A percentile compares a stretch with the other conserved stretches of the same genome.
phyloP scores from a whole-genome alignment of 2,329 filamentous ascomycete species.

The Thelonectria discophora region DNA sequence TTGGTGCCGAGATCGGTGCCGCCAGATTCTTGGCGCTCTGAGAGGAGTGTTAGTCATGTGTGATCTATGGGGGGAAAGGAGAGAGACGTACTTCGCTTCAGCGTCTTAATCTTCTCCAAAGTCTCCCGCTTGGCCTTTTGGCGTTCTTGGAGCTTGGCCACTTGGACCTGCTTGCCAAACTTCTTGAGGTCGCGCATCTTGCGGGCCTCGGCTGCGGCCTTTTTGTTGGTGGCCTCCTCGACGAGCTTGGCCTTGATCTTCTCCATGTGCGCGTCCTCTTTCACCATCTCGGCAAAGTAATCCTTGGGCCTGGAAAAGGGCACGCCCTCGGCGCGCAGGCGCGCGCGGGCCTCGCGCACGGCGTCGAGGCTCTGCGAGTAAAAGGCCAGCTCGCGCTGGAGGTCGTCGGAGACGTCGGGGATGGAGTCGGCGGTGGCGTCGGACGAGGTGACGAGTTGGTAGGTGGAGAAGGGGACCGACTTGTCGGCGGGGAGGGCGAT shows the following conservation, averaged over 20 bases:
- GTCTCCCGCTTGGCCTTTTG: conserved; percentile 92
- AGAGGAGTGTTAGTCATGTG: conserved; percentile 27
- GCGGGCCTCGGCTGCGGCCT: conserved; percentile 88
- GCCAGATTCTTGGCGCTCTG: conserved; percentile 82
- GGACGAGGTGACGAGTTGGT: conserved; percentile 78
- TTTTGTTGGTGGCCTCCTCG: conserved; percentile 91
- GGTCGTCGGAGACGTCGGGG: conserved; percentile 86
- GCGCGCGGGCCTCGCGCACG: conserved; percentile 74
- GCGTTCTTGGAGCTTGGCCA: conserved; percentile 94
- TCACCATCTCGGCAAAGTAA: conserved; percentile 99
- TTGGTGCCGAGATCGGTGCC: conserved; percentile 69
- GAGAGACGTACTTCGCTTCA: conserved; percentile 87
- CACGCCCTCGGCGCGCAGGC: conserved; percentile 82
- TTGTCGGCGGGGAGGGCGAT: conserved; percentile 73
- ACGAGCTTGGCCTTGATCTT: conserved; percentile 93
- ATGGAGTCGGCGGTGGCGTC: conserved; percentile 73
- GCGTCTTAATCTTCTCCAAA: conserved; percentile 90
- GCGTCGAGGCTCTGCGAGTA: conserved; percentile 89
- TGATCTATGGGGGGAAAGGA: conserved; percentile 8
- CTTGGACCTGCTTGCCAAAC: conserved; percentile 98
- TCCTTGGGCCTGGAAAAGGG: conserved; percentile 90
- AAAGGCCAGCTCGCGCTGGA: conserved; percentile 91
- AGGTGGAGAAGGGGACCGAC: conserved; percentile 79
- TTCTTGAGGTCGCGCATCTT: conserved; percentile 97
- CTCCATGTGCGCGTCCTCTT: conserved; percentile 98